A percentile compares a stretch with the other conserved stretches of the same genome.
Evolutionary conservation across 805 yeast species (phyloP).

Genomic region (Yarrowia yakushimensis): DNA sequence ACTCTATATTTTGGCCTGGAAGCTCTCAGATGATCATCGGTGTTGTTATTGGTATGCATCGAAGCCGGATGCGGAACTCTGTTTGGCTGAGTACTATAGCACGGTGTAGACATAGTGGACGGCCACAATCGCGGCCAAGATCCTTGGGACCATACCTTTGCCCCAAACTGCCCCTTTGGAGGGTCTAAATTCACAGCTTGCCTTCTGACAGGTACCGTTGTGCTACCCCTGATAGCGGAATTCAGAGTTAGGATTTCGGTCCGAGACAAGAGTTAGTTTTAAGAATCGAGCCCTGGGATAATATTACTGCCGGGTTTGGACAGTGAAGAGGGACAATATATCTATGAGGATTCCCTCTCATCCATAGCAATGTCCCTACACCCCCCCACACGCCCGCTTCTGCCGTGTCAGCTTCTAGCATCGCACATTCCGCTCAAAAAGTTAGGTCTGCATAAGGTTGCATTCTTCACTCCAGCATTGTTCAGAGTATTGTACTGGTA

Average conservation of each 20-base stretch:
- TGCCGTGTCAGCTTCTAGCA: neutral
- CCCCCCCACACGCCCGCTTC: no score
- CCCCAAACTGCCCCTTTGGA: neutral
- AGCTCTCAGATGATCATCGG: neutral
- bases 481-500: neutral
- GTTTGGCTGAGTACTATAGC: neutral
- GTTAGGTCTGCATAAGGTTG: slow-evolving; percentile 5
- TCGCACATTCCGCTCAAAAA: slow-evolving; percentile 10
- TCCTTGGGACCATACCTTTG: neutral
- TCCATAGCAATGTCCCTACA: neutral
- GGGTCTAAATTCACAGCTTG: no score
- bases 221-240: neutral
- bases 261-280: slow-evolving; percentile 5
- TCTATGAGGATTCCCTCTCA: neutral
- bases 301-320: neutral
- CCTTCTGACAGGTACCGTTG: neutral
- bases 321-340: neutral
- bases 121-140: neutral
- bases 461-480: slow-evolving; percentile 9
- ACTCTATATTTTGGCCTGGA: no score
- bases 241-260: neutral
- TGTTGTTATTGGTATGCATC: slow-evolving; percentile 20
- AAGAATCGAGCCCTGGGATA: neutral
- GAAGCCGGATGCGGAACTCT: slow-evolving; percentile 21
- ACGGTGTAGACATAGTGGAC: neutral